phyloP scores from a whole-genome alignment of 306 rosid species.

The Glycyrrhiza uralensis region DNA sequence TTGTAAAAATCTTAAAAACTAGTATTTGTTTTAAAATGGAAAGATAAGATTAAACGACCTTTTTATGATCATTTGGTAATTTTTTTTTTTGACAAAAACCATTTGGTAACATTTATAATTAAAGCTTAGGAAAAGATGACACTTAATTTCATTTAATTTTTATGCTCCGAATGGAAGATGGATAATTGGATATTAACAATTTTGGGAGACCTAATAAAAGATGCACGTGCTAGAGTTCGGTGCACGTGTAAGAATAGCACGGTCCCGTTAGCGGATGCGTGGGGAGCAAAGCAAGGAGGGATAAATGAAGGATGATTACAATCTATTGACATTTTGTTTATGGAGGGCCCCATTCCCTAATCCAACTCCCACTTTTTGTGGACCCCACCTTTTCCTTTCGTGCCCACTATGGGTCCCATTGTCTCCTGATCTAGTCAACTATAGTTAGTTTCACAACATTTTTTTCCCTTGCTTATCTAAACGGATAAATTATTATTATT shows the following conservation, averaged over 20 bases:
- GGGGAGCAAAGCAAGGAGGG: slow-evolving; percentile 18
- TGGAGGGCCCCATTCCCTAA: not conserved
- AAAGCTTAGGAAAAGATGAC: no score
- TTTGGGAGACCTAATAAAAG: not conserved
- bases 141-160: no score
- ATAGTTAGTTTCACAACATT: not conserved
- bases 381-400: not conserved
- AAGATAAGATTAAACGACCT: no score
- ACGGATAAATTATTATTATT: no score
- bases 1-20: no score
- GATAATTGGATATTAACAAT: no score
- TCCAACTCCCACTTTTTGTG: not conserved
- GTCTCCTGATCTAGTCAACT: not conserved
- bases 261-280: not conserved
- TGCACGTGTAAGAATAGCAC: slow-evolving; percentile 14
- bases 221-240: slow-evolving; percentile 33
- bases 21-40: no score
- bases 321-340: not conserved
- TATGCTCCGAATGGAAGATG: no score
- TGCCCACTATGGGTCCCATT: slow-evolving; percentile 6
- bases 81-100: no score
- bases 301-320: not conserved
- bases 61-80: no score
- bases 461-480: no score
- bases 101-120: no score